Conservation (phyloP, 352 stramenopile genomes). For the Globisporangium emineosum region DNA sequence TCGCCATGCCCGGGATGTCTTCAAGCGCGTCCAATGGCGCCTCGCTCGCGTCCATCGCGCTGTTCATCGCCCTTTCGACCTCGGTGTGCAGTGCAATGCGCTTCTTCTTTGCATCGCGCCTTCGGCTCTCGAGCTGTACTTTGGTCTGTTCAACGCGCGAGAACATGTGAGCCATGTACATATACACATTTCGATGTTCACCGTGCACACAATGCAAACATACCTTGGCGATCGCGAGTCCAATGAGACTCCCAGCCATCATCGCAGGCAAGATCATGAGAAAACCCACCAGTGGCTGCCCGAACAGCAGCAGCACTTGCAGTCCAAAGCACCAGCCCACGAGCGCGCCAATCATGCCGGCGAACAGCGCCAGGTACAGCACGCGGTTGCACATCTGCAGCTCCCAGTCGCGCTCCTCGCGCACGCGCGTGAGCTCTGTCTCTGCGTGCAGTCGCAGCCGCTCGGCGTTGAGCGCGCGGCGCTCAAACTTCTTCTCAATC, state of each 20-base stretch:
- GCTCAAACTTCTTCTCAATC: conserved; percentile 56
- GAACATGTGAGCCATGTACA: not conserved
- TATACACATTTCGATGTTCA: no score
- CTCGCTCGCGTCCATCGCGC: conserved; percentile 22
- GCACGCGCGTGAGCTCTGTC: conserved; percentile 39
- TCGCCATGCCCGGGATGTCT: conserved; percentile 22
- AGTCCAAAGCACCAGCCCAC: conserved; percentile 49
- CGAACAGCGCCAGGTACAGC: conserved; percentile 53
- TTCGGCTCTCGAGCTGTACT: conserved; percentile 49
- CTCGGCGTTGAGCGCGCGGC: conserved; percentile 66
- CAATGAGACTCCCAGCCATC: conserved; percentile 38
- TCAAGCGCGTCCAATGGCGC: conserved; percentile 36
- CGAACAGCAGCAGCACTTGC: conserved; percentile 43
- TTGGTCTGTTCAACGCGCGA: conserved; percentile 28
- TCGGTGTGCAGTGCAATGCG: conserved; percentile 38
- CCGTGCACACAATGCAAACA: no score
- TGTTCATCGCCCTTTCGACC: conserved; percentile 52
- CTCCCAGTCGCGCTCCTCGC: conserved; percentile 53
- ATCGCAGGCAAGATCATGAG: conserved; percentile 65
- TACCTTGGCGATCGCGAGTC: conserved; percentile 59
- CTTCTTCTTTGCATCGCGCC: conserved; percentile 35
- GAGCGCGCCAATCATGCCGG: conserved; percentile 45
- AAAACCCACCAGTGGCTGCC: conserved; percentile 59
- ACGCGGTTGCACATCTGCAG: conserved; percentile 39
- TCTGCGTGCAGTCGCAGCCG: conserved; percentile 63